These are phyloP conservation scores for Candida manassasensis DNA, from an alignment of 805 yeast species.

Conservation along the genomic window DNA sequence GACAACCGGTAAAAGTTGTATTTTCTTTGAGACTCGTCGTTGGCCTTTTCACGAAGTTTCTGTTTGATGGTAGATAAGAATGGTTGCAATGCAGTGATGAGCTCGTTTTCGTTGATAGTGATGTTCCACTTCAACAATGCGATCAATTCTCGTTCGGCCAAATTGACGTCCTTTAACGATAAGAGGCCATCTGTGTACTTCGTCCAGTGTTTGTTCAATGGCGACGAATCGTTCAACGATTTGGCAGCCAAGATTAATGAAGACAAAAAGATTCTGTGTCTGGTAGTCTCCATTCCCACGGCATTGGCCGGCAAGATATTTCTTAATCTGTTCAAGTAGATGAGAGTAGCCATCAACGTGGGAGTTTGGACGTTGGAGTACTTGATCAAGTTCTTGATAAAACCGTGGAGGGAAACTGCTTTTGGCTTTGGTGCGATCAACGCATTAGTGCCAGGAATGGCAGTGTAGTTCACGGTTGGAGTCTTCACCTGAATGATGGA, in stretches of 20 bases:
- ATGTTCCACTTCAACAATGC: slow-evolving; percentile 83
- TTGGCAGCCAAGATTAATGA: slow-evolving; percentile 89
- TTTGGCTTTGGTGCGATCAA: background rate
- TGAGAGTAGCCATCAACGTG: slow-evolving; percentile 88
- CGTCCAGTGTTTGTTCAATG: slow-evolving; percentile 95
- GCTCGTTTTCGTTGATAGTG: slow-evolving; percentile 63
- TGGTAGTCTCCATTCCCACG: slow-evolving; percentile 86
- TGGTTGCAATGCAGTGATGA: slow-evolving; percentile 63
- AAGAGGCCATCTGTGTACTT: slow-evolving; percentile 85
- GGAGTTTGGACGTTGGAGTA: slow-evolving; percentile 93
- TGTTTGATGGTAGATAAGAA: slow-evolving; percentile 72
- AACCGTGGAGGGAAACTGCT: slow-evolving; percentile 40
- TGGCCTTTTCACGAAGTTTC: slow-evolving; percentile 29
- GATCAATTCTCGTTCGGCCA: slow-evolving; percentile 85
- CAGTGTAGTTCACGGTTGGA: slow-evolving; percentile 9
- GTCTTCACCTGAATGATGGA: slow-evolving; percentile 48
- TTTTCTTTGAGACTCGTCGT: slow-evolving; percentile 23
- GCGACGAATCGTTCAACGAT: slow-evolving; percentile 87
- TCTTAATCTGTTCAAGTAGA: slow-evolving; percentile 74
- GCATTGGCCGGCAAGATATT: slow-evolving; percentile 80
- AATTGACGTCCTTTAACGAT: slow-evolving; percentile 72
- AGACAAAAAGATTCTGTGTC: slow-evolving; percentile 89
- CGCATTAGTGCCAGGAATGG: background rate
- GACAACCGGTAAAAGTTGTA: slow-evolving; percentile 29
- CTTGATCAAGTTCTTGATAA: slow-evolving; percentile 67